These are phyloP conservation scores for Sporothrix variecibatus DNA, from an alignment of 2,329 filamentous ascomycete genomes.

Conservation along the genomic window DNA sequence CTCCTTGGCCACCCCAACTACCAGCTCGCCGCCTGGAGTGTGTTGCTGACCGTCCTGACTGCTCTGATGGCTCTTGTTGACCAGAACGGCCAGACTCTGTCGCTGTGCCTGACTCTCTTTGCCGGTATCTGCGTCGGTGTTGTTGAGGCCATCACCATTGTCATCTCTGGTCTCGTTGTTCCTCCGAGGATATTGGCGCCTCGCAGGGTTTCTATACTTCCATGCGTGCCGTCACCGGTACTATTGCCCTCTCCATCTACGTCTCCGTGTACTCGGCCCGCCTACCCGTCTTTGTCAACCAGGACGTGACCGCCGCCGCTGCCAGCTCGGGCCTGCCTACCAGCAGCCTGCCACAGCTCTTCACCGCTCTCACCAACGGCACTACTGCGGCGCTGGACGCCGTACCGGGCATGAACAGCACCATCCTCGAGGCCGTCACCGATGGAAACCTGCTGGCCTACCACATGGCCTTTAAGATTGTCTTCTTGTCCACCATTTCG, in stretches of 20 bases:
- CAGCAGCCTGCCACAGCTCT: constrained; percentile 6
- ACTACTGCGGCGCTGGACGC: constrained; percentile 17
- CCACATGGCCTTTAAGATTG: constrained; percentile 13
- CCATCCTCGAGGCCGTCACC: not conserved
- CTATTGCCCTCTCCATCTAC: constrained; percentile 22
- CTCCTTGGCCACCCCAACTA: constrained; percentile 19
- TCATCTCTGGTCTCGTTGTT: constrained; percentile 21
- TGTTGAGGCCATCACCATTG: constrained; percentile 22
- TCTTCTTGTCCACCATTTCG: constrained; percentile 16
- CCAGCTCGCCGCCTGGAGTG: constrained; percentile 18
- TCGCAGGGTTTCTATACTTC: constrained; percentile 19
- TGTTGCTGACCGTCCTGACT: constrained; percentile 12
- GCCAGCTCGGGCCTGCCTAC: not conserved
- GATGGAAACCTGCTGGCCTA: constrained; percentile 5
- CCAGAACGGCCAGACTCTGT: constrained; percentile 17
- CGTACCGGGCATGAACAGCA: constrained; percentile 22
- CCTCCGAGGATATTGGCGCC: constrained; percentile 24
- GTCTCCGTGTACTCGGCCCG: constrained; percentile 22
- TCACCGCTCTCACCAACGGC: constrained; percentile 19
- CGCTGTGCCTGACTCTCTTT: constrained; percentile 15
- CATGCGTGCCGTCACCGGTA: constrained; percentile 19
- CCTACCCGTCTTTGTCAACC: constrained; percentile 15
- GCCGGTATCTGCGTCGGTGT: constrained; percentile 14
- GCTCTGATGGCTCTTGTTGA: constrained; percentile 21
- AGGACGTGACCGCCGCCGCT: constrained; percentile 8